phyloP scores from a whole-genome alignment of 139 green algal species.

The Yamagishiella unicocca region DNA sequence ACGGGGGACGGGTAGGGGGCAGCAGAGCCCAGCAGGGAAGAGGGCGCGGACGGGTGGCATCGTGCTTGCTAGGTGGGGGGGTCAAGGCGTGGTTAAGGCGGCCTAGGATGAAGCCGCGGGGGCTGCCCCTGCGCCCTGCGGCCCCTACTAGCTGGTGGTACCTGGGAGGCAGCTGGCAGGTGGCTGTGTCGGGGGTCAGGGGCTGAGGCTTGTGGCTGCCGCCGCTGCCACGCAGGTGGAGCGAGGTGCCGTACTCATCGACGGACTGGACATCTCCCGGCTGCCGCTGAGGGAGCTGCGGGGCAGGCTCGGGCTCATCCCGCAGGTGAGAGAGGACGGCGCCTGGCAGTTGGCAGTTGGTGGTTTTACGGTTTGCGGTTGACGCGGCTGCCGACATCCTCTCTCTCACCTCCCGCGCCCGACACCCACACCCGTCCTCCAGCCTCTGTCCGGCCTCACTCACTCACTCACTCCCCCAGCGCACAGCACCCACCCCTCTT shows the following conservation, averaged over 20 bases:
- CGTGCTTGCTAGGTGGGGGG: not conserved
- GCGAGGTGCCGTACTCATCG: slow-evolving; percentile 83
- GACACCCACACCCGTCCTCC: not conserved
- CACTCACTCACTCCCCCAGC: too few species aligned
- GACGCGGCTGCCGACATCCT: not conserved
- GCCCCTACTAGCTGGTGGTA: too few species aligned
- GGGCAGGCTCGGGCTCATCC: slow-evolving; percentile 67
- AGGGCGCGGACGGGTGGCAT: not conserved
- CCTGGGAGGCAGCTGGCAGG: too few species aligned
- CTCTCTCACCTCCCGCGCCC: not conserved
- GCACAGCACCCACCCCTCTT: too few species aligned
- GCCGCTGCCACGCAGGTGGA: slow-evolving; percentile 52
- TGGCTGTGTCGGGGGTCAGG: too few species aligned
- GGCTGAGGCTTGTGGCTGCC: not conserved
- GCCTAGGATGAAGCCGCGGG: not conserved
- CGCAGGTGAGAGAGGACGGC: slow-evolving; percentile 50
- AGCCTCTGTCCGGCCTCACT: not conserved
- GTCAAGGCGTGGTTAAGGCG: not conserved
- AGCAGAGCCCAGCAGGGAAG: not conserved
- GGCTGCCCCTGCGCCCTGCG: not conserved
- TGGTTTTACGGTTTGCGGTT: not conserved
- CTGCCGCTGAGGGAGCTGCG: slow-evolving; percentile 68
- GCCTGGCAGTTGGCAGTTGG: not conserved
- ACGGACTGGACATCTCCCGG: slow-evolving; percentile 80
- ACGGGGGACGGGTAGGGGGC: not conserved